phyloP scores from a whole-genome alignment of 1,284 basidiomycete genomes.

The Ustilago esculenta region DNA sequence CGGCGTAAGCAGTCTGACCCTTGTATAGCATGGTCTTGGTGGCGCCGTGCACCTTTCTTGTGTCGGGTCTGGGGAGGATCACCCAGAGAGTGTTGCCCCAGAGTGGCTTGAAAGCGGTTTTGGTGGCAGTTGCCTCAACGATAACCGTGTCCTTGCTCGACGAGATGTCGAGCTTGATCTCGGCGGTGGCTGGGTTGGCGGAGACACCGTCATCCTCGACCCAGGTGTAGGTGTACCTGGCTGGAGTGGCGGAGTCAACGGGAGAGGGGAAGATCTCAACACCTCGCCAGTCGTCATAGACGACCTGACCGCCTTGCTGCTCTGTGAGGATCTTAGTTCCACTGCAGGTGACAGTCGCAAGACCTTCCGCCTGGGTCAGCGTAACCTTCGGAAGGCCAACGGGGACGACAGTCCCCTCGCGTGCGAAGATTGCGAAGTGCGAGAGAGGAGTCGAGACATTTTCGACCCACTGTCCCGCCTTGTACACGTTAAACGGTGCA shows the following conservation, averaged over 20 bases:
- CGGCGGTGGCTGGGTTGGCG: slow-evolving; percentile 58
- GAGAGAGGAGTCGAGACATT: slow-evolving; percentile 68
- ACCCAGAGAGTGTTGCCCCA: slow-evolving; percentile 67
- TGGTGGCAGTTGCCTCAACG: slow-evolving; percentile 59
- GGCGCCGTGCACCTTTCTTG: slow-evolving; percentile 41
- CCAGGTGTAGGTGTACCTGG: slow-evolving; percentile 64
- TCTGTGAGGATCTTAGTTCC: slow-evolving; percentile 67
- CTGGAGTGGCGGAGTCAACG: slow-evolving; percentile 16
- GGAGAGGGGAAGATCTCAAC: slow-evolving; percentile 68
- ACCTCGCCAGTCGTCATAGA: slow-evolving; percentile 69
- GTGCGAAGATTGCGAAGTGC: slow-evolving; percentile 68
- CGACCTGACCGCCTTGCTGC: slow-evolving; percentile 67
- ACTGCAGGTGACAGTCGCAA: slow-evolving; percentile 65
- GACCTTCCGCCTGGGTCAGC: slow-evolving; percentile 61
- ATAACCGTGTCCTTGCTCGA: slow-evolving; percentile 52
- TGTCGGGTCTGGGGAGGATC: slow-evolving; percentile 66
- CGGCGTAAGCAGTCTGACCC: slow-evolving; percentile 34
- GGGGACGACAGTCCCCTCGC: slow-evolving; percentile 68
- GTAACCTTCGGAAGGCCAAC: slow-evolving; percentile 68
- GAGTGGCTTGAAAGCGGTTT: slow-evolving; percentile 66
- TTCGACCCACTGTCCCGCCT: slow-evolving; percentile 43
- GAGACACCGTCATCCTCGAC: slow-evolving; percentile 69
- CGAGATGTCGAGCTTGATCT: slow-evolving; percentile 64
- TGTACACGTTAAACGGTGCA: slow-evolving; percentile 27
- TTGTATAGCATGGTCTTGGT: slow-evolving; percentile 32